Conservation (phyloP, 148 eudicot genomes). For the Persicaria maculosa region DNA sequence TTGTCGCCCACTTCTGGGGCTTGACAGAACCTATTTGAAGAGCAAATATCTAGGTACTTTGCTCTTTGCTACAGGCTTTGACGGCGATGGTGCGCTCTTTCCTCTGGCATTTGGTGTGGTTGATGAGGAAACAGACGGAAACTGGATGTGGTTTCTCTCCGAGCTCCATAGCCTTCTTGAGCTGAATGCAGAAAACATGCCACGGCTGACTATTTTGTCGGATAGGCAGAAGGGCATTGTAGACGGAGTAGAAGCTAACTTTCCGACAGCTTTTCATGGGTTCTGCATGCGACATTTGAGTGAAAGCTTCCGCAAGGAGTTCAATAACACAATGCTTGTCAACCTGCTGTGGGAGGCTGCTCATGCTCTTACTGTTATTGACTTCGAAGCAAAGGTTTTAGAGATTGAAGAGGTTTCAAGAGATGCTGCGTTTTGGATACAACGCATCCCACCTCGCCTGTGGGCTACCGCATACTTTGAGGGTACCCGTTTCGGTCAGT, state of each 20-base stretch:
- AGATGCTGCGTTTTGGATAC: conserved; percentile 45
- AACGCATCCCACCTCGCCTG: conserved; percentile 36
- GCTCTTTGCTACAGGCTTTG: conserved; percentile 45
- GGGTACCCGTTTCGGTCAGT: conserved; percentile 49
- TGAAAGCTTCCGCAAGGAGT: conserved; percentile 45
- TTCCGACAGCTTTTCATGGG: conserved; percentile 48
- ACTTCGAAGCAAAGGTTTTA: conserved; percentile 31
- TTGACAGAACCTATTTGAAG: conserved; percentile 36
- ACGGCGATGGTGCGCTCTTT: conserved; percentile 45
- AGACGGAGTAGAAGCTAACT: conserved; percentile 43
- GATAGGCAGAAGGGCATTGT: conserved; percentile 43
- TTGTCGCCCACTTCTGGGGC: conserved; percentile 45
- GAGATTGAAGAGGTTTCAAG: conserved; percentile 39
- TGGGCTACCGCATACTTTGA: conserved; percentile 62
- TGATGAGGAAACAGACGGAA: conserved; percentile 49
- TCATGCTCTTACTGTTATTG: conserved; percentile 29
- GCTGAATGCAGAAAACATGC: conserved; percentile 46
- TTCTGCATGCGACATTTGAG: conserved; percentile 46
- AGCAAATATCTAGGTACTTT: conserved; percentile 51
- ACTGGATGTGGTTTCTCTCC: conserved; percentile 58
- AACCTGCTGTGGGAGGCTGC: conserved; percentile 48
- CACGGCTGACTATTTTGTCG: conserved; percentile 48
- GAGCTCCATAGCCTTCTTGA: conserved; percentile 44
- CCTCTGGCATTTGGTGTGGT: conserved; percentile 57
- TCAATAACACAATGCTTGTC: conserved; percentile 34